Conservation (phyloP, 192 early-diverging fungal species). For the Piromyces sp. region DNA sequence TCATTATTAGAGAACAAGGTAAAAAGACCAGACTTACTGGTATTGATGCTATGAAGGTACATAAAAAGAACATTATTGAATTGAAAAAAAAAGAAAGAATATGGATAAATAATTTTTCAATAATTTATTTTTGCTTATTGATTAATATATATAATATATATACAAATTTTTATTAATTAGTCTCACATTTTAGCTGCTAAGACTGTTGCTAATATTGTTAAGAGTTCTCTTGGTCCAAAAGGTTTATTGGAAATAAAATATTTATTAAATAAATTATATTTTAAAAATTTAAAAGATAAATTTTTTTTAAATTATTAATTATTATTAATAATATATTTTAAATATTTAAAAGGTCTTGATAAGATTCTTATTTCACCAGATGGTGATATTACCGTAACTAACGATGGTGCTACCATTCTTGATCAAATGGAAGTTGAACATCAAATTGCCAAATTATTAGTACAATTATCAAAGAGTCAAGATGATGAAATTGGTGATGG, state of each 20-base stretch:
- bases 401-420: constrained; percentile 98
- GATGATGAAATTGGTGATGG: constrained; percentile 99
- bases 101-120: background rate
- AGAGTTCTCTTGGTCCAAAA: constrained; percentile 93
- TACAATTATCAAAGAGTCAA: constrained; percentile 93
- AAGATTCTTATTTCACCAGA: constrained; percentile 99
- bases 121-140: too few relatives aligned
- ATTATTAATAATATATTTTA: too few relatives aligned
- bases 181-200: constrained; percentile 94
- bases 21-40: constrained; percentile 79
- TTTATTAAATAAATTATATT: too few relatives aligned
- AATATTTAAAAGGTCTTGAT: constrained; percentile 81
- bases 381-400: constrained; percentile 97
- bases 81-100: too few relatives aligned
- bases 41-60: constrained; percentile 87
- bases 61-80: too few relatives aligned
- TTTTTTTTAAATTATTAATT: too few relatives aligned
- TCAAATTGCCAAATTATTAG: constrained; percentile 95
- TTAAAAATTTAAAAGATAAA: too few relatives aligned
- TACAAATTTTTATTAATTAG: constrained; percentile 18
- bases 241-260: constrained; percentile 39
- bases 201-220: constrained; percentile 91
- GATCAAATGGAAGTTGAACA: constrained; percentile 96
- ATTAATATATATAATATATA: too few relatives aligned
- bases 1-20: constrained; percentile 93